Conservation (phyloP, 139 green algal genomes). For the Chlamydomonas incerta region DNA sequence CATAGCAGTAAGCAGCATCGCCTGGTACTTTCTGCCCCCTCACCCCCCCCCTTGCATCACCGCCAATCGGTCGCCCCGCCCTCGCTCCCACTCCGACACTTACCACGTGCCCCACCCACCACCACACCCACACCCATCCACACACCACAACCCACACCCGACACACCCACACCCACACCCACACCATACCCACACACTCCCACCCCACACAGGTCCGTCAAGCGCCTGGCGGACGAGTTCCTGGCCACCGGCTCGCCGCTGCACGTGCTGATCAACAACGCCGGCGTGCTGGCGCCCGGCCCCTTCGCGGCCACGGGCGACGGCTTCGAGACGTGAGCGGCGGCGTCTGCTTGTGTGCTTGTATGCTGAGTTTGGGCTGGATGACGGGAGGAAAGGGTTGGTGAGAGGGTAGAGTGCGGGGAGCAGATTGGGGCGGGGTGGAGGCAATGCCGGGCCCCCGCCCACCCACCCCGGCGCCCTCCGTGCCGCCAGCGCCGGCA, state of each 20-base stretch:
- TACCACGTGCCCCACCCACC: too few relatives aligned
- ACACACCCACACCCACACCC: neutral
- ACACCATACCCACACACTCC: neutral
- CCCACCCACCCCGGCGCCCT: too few relatives aligned
- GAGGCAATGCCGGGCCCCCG: too few relatives aligned
- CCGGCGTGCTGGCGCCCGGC: slow-evolving; percentile 57
- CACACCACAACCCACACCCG: neutral
- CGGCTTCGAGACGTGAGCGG: neutral
- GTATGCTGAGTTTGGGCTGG: neutral
- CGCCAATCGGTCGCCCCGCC: too few relatives aligned
- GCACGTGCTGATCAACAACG: slow-evolving; percentile 85
- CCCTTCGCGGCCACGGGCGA: slow-evolving; percentile 14
- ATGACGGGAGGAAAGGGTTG: neutral
- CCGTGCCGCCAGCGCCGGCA: too few relatives aligned
- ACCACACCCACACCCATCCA: neutral
- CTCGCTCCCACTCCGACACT: too few relatives aligned
- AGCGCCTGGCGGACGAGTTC: slow-evolving; percentile 53
- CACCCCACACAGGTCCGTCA: slow-evolving; percentile 42
- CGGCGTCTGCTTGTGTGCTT: neutral
- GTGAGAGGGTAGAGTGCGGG: neutral
- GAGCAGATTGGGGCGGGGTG: too few relatives aligned
- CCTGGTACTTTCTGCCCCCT: too few relatives aligned
- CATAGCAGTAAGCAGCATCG: too few relatives aligned
- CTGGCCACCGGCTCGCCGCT: slow-evolving; percentile 41
- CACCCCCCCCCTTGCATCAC: too few relatives aligned